A percentile compares a stretch with the other conserved stretches of the same genome.
Evolutionary conservation across 2,329 filamentous ascomycete species (phyloP).

Genomic region (Talaromyces atroroseus): DNA sequence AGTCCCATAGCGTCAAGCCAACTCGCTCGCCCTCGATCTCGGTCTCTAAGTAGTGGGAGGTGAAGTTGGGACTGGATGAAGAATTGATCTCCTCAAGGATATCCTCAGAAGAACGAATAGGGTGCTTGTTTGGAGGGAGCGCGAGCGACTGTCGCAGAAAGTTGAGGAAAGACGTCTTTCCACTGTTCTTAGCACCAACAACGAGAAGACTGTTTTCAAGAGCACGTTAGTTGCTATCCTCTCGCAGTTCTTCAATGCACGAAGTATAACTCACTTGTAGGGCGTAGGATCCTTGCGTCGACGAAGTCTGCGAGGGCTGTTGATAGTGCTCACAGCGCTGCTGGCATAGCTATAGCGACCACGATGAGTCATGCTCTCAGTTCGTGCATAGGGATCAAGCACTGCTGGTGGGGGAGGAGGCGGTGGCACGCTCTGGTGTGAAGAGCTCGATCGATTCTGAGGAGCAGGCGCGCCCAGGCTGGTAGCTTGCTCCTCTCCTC

Average conservation of each 20-base stretch:
- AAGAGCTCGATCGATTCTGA: slow-evolving; percentile 52
- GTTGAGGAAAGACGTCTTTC: slow-evolving; percentile 95
- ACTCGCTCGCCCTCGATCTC: slow-evolving; percentile 90
- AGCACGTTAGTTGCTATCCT: background rate
- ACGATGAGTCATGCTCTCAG: slow-evolving; percentile 94
- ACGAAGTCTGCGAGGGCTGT: slow-evolving; percentile 84
- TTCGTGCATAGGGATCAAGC: slow-evolving; percentile 69
- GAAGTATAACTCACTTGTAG: slow-evolving; percentile 71
- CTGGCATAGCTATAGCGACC: slow-evolving; percentile 95
- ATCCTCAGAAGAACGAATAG: slow-evolving; percentile 53
- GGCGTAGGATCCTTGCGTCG: slow-evolving; percentile 95
- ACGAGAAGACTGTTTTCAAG: slow-evolving; percentile 66
- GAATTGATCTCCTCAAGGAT: slow-evolving; percentile 49
- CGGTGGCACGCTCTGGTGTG: slow-evolving; percentile 37
- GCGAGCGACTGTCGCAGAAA: slow-evolving; percentile 85
- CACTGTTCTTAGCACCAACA: slow-evolving; percentile 77
- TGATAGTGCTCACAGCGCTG: slow-evolving; percentile 83
- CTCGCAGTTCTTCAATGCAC: background rate
- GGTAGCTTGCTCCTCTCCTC: slow-evolving; percentile 57
- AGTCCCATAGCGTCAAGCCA: slow-evolving; percentile 94
- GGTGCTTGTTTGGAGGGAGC: slow-evolving; percentile 72
- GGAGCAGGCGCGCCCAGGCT: background rate
- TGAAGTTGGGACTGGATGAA: slow-evolving; percentile 62
- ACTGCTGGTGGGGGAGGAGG: slow-evolving; percentile 19
- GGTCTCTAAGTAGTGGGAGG: slow-evolving; percentile 84